Conservation (phyloP, 805 yeast species). For the Starmerella apicola region DNA sequence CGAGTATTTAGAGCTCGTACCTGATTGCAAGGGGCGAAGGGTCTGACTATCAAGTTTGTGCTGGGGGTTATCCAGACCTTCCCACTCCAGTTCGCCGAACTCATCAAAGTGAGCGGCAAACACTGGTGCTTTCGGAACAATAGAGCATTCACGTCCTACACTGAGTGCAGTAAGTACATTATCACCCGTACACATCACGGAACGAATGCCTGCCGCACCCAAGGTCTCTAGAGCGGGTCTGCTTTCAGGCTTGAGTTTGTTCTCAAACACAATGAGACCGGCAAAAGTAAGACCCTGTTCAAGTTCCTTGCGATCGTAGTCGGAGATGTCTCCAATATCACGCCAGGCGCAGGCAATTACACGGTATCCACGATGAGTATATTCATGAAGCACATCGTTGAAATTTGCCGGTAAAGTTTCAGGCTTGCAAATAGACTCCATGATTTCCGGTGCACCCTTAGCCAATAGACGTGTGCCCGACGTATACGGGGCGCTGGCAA, state of each 20-base stretch:
- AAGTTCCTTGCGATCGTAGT: conserved; percentile 44
- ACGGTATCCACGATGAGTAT: conserved; percentile 88
- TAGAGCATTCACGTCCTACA: conserved; percentile 75
- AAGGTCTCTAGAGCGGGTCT: conserved; percentile 46
- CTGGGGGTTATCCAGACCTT: conserved; percentile 33
- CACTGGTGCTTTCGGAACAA: conserved; percentile 39
- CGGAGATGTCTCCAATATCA: conserved; percentile 54
- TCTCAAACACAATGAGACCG: conserved; percentile 89
- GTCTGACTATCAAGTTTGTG: conserved; percentile 52
- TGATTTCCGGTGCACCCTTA: conserved; percentile 96
- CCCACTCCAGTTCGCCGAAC: conserved; percentile 27
- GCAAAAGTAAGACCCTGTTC: conserved; percentile 61
- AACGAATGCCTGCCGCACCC: conserved; percentile 58
- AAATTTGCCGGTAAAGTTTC: conserved; percentile 63
- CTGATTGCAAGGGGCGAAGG: conserved; percentile 32
- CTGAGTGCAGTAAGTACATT: conserved; percentile 88
- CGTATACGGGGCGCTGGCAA: conserved; percentile 34
- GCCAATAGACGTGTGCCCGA: conserved; percentile 45
- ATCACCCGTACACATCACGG: conserved; percentile 97
- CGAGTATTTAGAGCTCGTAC: conserved; percentile 35
- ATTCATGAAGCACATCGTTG: conserved; percentile 59
- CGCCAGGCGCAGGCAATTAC: conserved; percentile 87
- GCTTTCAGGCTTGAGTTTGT: conserved; percentile 67
- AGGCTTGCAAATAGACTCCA: conserved; percentile 61
- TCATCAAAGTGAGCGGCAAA: conserved; percentile 60